A percentile compares a stretch with the other conserved stretches of the same genome.
phyloP scores from a whole-genome alignment of 1,284 basidiomycete species.

The Irpex lacteus region DNA sequence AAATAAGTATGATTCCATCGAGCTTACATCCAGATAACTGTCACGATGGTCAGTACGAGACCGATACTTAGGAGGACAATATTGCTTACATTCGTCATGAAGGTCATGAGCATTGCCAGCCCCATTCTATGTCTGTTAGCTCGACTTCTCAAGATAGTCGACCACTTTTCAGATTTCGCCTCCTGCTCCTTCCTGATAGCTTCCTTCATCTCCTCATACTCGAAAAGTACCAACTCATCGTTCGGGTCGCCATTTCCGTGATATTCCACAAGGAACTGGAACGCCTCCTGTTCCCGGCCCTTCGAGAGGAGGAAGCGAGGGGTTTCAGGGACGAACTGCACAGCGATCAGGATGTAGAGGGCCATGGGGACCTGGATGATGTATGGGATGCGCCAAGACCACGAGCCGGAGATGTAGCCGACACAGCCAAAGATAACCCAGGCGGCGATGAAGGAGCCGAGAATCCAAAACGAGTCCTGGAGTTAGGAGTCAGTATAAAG shows the following conservation, averaged over 20 bases:
- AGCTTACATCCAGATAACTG: neutral
- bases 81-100: neutral
- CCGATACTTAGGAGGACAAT: neutral
- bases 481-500: neutral
- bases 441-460: conserved; percentile 46
- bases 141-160: neutral
- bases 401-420: conserved; percentile 57
- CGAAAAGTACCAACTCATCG: conserved; percentile 71
- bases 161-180: neutral
- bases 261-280: conserved; percentile 66
- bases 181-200: conserved; percentile 55
- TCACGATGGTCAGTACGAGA: neutral
- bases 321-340: conserved; percentile 67
- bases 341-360: conserved; percentile 49
- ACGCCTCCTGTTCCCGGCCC: conserved; percentile 58
- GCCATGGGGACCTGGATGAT: conserved; percentile 62
- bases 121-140: neutral
- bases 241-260: conserved; percentile 69
- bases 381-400: conserved; percentile 77
- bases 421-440: conserved; percentile 72
- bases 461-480: conserved; percentile 1
- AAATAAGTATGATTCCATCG: neutral
- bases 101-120: neutral
- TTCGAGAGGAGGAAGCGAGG: conserved; percentile 70
- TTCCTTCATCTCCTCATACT: conserved; percentile 76